phyloP scores from a whole-genome alignment of 768 basidiomycete species.

The Hortiboletus flavorubellus region DNA sequence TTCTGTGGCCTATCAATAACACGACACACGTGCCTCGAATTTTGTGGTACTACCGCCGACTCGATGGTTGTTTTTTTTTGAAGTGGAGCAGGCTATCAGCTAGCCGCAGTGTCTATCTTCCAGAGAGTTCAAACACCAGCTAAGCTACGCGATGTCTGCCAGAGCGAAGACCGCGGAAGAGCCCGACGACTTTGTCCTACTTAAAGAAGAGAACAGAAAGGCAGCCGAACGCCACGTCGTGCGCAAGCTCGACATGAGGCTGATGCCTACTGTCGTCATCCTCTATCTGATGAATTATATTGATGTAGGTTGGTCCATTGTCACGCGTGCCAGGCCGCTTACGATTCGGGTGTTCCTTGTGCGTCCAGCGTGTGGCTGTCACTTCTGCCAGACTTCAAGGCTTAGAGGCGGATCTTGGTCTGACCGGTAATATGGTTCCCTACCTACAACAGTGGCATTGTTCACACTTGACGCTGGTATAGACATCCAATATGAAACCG shows the following conservation, averaged over 20 bases:
- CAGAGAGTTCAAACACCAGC: background rate
- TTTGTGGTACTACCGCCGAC: no score
- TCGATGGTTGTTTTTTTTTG: no score
- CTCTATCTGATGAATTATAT: slow-evolving; percentile 29
- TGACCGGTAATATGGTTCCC: slow-evolving; percentile 24
- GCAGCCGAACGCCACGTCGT: slow-evolving; percentile 24
- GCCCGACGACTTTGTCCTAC: slow-evolving; percentile 10
- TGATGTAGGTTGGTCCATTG: slow-evolving; percentile 11
- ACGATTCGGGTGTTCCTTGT: background rate
- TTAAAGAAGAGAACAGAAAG: slow-evolving; percentile 9
- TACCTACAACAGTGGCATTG: background rate
- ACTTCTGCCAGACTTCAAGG: slow-evolving; percentile 40
- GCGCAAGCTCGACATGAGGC: slow-evolving; percentile 28
- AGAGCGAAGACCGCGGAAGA: slow-evolving; percentile 8
- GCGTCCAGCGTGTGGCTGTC: slow-evolving; percentile 33
- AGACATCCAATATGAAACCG: slow-evolving; percentile 53
- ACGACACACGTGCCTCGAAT: no score
- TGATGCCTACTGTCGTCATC: slow-evolving; percentile 27
- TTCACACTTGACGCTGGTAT: background rate
- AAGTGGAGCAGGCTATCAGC: no score
- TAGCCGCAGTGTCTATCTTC: no score
- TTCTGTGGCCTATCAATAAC: no score
- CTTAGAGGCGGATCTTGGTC: slow-evolving; percentile 36
- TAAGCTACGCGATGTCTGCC: slow-evolving; percentile 4
- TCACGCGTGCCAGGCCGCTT: background rate